A percentile compares a stretch with the other conserved stretches of the same genome.
Evolutionary conservation across 768 basidiomycete species (phyloP).

Genomic region (Lactarius indigo): DNA sequence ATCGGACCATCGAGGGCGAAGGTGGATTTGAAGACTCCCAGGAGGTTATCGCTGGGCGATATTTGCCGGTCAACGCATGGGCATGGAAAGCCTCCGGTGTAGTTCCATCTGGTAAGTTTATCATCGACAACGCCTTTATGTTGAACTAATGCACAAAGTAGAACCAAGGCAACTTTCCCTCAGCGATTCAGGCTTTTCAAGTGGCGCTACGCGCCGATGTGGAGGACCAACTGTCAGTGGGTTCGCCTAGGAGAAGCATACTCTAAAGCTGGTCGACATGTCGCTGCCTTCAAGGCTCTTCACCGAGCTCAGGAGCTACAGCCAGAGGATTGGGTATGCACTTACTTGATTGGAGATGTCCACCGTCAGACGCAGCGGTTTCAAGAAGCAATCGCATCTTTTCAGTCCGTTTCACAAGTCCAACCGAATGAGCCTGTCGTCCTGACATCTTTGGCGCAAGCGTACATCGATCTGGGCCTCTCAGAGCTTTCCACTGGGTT

Average conservation of each 20-base stretch:
- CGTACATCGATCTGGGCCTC: slow-evolving; percentile 67
- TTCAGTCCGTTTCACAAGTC: slow-evolving; percentile 50
- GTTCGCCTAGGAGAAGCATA: slow-evolving; percentile 91
- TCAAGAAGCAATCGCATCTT: slow-evolving; percentile 66
- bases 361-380: slow-evolving; percentile 73
- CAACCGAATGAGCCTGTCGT: slow-evolving; percentile 71
- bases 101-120: slow-evolving; percentile 77
- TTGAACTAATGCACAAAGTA: slow-evolving; percentile 32
- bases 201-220: slow-evolving; percentile 77
- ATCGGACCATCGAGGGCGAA: slow-evolving; percentile 90
- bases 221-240: slow-evolving; percentile 81
- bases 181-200: slow-evolving; percentile 82
- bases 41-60: slow-evolving; percentile 43
- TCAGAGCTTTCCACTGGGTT: slow-evolving; percentile 68
- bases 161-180: slow-evolving; percentile 64
- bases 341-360: slow-evolving; percentile 81
- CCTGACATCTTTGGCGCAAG: slow-evolving; percentile 64
- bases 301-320: slow-evolving; percentile 67
- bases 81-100: slow-evolving; percentile 97
- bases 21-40: slow-evolving; percentile 57
- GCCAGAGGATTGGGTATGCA: slow-evolving; percentile 78
- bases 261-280: slow-evolving; percentile 79
- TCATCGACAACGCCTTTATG: neutral
- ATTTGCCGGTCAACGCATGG: slow-evolving; percentile 84
- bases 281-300: slow-evolving; percentile 87